Percentiles rank a stretch among this genome's conserved stretches.
Conservation (phyloP, 2,329 filamentous ascomycete genomes). For the Talaromyces sp. region DNA sequence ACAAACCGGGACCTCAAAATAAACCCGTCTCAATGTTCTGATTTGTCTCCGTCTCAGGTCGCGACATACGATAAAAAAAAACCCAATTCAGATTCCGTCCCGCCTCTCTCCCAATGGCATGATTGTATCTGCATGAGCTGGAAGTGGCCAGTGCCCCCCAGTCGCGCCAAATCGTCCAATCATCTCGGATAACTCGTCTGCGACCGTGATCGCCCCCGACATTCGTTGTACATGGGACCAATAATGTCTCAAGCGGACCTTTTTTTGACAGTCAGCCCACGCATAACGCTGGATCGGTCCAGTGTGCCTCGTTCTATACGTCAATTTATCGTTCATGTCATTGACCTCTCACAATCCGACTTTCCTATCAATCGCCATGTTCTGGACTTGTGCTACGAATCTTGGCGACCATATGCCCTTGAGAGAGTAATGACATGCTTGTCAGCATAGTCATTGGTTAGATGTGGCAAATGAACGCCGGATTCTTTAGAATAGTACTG, state of each 20-base stretch:
- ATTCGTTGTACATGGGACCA: slow-evolving; percentile 20
- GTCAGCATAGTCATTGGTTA: background rate
- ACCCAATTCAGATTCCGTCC: background rate
- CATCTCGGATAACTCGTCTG: slow-evolving; percentile 8
- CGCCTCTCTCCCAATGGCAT: background rate
- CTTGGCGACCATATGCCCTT: background rate
- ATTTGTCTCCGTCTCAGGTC: background rate
- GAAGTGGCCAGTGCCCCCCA: slow-evolving; percentile 1
- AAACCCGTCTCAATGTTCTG: background rate
- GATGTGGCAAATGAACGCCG: no score
- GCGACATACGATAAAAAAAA: background rate
- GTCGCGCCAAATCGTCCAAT: slow-evolving; percentile 26
- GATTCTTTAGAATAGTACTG: background rate
- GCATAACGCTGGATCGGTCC: slow-evolving; percentile 10
- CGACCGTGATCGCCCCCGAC: slow-evolving; percentile 21
- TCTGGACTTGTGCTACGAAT: background rate
- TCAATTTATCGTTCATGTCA: background rate
- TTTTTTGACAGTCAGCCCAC: slow-evolving; percentile 6
- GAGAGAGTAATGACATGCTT: background rate
- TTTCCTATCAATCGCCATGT: background rate
- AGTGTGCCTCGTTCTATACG: background rate
- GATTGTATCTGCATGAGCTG: background rate
- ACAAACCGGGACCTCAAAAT: background rate
- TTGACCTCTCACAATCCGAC: background rate
- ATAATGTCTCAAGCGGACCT: slow-evolving; percentile 13